Base-by-base conservation (phyloP, 371 early-diverging fungal genomes). In the Syncephalastrum racemosum region DNA sequence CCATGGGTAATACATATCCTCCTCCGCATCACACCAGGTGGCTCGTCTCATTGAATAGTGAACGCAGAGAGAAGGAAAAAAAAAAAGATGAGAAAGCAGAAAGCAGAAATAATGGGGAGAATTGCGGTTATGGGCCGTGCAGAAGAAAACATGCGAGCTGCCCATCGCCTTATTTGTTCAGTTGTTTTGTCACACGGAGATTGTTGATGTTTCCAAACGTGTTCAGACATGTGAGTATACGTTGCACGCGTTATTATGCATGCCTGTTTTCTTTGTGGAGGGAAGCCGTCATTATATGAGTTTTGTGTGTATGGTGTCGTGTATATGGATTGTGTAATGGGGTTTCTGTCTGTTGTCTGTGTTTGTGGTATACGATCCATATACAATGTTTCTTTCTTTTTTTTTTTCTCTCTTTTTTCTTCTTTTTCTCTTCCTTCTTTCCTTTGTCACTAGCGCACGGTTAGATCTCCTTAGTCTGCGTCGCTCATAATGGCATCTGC, bases 401-500 rank as follows among this genome's bases (percentile, higher is more conserved):
- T 49, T 43, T 31, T 31, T 50, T 27, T 49, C 24, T 14, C 12
- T 25, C 42, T 43, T 42, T 46, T 62, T 57, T 41, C 22, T 56
- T 42, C 19, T 25, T 41, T 6, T 27, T 7, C 7, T 27, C 27
- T 1, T 27, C 7, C 27, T 27, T 27, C 27, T 1, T 27, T 27
- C 27, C 27, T 27, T 27, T 27, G 27, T 27, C 27, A 27, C 27
- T 27, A 4, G 27, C 27, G 27, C 27, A 27, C 27, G 6, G 27
- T 27, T 7, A 27, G 3, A 2, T 49, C 36, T 40, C 25, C 52
- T 54, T 63, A 64, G 39, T 73, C 70, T 19, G 70, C 70, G 50
- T 74, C 70, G 44, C 63, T 74, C 60, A 77, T 64, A 51, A 77
- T 74, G 18, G 71, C 75, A 53, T 77, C 71, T 4, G 64, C 75